Conservation (phyloP, 805 yeast genomes). For the Saccharomycopsis sp. region DNA sequence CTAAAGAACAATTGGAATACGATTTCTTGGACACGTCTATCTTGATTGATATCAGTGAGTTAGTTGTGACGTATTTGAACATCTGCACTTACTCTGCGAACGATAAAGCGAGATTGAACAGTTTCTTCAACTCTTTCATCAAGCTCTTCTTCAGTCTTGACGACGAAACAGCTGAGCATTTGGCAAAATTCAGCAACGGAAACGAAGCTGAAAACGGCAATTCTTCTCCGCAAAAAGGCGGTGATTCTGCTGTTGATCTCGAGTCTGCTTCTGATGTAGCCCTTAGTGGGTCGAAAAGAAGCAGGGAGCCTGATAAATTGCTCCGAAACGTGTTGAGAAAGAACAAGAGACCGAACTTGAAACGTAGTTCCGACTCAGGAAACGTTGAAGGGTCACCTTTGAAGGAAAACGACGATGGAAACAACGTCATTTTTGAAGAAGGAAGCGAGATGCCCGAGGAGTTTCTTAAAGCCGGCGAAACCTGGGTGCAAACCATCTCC, state of each 20-base stretch:
- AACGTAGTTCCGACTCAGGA: background rate
- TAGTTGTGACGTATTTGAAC: slow-evolving; percentile 53
- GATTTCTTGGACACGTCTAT: slow-evolving; percentile 50
- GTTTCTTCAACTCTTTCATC: slow-evolving; percentile 54
- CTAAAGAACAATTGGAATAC: slow-evolving; percentile 52
- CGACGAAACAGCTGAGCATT: slow-evolving; percentile 34
- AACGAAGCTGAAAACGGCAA: slow-evolving; percentile 9
- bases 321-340: slow-evolving; percentile 44
- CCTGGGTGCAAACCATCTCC: slow-evolving; percentile 38
- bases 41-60: slow-evolving; percentile 52
- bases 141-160: slow-evolving; percentile 53
- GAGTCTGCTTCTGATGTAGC: background rate
- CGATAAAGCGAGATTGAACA: slow-evolving; percentile 59
- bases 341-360: slow-evolving; percentile 29
- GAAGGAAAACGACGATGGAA: slow-evolving; percentile 14
- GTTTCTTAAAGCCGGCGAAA: slow-evolving; percentile 39
- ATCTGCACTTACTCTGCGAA: slow-evolving; percentile 53
- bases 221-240: too few relatives aligned
- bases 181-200: slow-evolving; percentile 21
- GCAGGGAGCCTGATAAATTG: slow-evolving; percentile 38
- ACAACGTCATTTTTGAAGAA: slow-evolving; percentile 5
- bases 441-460: slow-evolving; percentile 12
- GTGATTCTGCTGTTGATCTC: background rate
- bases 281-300: slow-evolving; percentile 28
- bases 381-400: too few relatives aligned